These are phyloP conservation scores for Skeletonema menzelii DNA, from an alignment of 108 stramenopile species.

Conservation along the genomic window DNA sequence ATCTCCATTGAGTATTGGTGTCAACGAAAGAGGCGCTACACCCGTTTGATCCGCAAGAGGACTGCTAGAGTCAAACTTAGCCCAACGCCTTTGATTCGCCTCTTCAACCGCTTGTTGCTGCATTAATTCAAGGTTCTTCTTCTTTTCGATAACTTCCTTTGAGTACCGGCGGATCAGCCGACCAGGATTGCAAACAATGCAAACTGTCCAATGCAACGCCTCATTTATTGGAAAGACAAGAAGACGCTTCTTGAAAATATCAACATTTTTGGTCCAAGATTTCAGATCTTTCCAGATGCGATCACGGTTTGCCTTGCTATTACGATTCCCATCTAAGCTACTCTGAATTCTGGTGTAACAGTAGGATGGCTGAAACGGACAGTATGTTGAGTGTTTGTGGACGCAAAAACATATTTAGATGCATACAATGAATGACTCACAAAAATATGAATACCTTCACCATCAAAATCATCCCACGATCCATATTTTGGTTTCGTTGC, in stretches of 20 bases:
- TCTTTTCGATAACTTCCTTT: background rate
- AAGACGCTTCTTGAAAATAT: constrained; percentile 58
- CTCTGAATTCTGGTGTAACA: constrained; percentile 35
- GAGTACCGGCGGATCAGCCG: constrained; percentile 18
- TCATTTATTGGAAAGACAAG: constrained; percentile 59
- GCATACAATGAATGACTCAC: background rate
- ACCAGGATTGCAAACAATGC: constrained; percentile 36
- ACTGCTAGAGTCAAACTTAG: background rate
- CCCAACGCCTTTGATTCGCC: background rate
- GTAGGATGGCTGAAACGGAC: constrained; percentile 11
- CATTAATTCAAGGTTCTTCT: background rate
- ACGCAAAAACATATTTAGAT: background rate
- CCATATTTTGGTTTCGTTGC: background rate
- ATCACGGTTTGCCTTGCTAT: constrained; percentile 19
- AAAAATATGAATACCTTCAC: constrained; percentile 31
- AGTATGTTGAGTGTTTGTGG: background rate
- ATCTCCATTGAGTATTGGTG: background rate
- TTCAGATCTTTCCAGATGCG: constrained; percentile 35
- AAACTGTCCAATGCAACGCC: constrained; percentile 58
- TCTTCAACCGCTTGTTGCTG: background rate
- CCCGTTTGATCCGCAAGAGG: background rate
- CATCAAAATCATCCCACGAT: constrained; percentile 32
- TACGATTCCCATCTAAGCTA: constrained; percentile 15
- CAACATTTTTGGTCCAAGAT: constrained; percentile 58
- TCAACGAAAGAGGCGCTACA: constrained; percentile 1